Evolutionary conservation across 768 basidiomycete genomes (phyloP), one percentile per base, ranked within the genome.

Genomic region (Russula virescens): DNA sequence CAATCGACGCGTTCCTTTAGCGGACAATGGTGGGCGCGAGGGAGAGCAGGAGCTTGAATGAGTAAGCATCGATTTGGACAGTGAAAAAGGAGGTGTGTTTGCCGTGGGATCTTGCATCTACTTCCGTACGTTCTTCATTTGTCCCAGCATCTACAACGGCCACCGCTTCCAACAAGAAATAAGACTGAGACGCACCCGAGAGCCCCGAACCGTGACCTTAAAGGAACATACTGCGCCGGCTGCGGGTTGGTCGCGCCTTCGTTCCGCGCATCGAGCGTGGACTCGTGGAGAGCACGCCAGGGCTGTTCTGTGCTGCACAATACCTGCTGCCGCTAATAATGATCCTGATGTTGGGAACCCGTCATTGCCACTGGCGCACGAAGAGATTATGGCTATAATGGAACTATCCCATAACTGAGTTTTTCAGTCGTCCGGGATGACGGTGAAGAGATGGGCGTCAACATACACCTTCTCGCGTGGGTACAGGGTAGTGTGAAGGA

Each of bases 291-390:
- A 87, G 68, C 55, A 81, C 79, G 11, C 78, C 86, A 1, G 85
- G 88, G 25, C 82, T 85, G 60, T 80, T 87, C 62, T 83, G 81
- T 0, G 87, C 86, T 0, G 88, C 81, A 42, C 90, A 77, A 45
- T 85, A 79, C 0, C 88, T 88, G 19, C 86, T 86, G 2, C 90
- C 90, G 25, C 85, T 84, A 11, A 89, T 74, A 1, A 87, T 88
- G 54, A 89, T 75, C 2, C 81, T 87, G 26, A 89, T 73, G 55
- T 75, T 79, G 13, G 85, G 82, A 58, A 81, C 77, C 73, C 70
- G 3, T 72, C 34, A 10, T 5, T 35, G 5, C 5, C 34, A 35
- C 10, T 35, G 34, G 34, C 34, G 10, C 34, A 66, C 61, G 16
- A 75, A 67, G n/a, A 84, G 61, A 60, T 78, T 73, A 70, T 87